phyloP scores from a whole-genome alignment of 495 filamentous ascomycete genomes.

The Podospora anserina region DNA sequence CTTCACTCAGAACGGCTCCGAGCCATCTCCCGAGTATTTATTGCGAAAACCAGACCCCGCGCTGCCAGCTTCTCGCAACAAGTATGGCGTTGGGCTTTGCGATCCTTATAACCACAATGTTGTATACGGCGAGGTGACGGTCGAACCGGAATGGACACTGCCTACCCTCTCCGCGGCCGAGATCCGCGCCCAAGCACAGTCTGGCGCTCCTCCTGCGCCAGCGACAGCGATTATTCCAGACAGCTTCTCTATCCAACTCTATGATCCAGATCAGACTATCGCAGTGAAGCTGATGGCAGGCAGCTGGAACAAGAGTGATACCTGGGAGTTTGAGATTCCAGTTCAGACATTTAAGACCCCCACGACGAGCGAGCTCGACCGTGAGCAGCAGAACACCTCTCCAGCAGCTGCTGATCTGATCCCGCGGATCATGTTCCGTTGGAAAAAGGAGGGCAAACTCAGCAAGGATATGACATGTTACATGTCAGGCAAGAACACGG shows the following conservation, averaged over 20 bases:
- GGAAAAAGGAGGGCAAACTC: slow-evolving; percentile 87
- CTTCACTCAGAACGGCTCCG: slow-evolving; percentile 75
- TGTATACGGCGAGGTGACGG: slow-evolving; percentile 81
- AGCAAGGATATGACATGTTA: slow-evolving; percentile 76
- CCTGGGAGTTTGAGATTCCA: slow-evolving; percentile 92
- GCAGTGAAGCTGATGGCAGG: slow-evolving; percentile 65
- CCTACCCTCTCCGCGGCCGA: slow-evolving; percentile 76
- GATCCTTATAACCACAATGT: slow-evolving; percentile 79
- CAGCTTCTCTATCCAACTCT: slow-evolving; percentile 79
- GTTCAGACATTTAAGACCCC: slow-evolving; percentile 79
- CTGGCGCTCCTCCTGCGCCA: slow-evolving; percentile 60
- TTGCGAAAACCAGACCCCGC: slow-evolving; percentile 71
- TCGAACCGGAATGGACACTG: slow-evolving; percentile 79
- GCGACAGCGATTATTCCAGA: slow-evolving; percentile 75
- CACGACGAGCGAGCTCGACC: slow-evolving; percentile 71
- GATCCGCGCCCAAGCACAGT: slow-evolving; percentile 60
- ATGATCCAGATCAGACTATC: slow-evolving; percentile 88
- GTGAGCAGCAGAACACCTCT: slow-evolving; percentile 63
- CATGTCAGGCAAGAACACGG: slow-evolving; percentile 70
- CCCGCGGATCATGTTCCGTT: slow-evolving; percentile 79
- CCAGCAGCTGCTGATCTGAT: slow-evolving; percentile 63
- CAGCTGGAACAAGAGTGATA: slow-evolving; percentile 71
- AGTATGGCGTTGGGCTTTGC: slow-evolving; percentile 80
- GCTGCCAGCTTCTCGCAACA: slow-evolving; percentile 66
- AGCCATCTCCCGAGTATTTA: slow-evolving; percentile 73